These are phyloP conservation scores for Trypanosoma vivax DNA, from an alignment of 208 protist genomes.

Conservation along the genomic window DNA sequence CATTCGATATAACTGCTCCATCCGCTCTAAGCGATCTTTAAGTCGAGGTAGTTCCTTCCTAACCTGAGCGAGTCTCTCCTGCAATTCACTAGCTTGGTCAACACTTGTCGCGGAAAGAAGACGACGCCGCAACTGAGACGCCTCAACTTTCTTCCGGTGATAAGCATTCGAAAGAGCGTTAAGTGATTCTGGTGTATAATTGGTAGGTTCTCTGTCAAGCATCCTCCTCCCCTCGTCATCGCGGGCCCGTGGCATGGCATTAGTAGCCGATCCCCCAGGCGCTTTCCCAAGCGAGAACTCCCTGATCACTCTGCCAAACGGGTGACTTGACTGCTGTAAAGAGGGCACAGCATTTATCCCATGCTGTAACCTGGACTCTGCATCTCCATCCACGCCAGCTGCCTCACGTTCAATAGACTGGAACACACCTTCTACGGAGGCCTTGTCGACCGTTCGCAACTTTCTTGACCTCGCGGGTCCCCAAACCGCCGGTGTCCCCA, in stretches of 20 bases:
- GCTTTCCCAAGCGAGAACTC: constrained; percentile 70
- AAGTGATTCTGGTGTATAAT: constrained; percentile 43
- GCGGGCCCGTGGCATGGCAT: background rate
- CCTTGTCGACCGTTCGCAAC: constrained; percentile 24
- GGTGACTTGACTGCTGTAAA: constrained; percentile 61
- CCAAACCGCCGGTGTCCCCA: constrained; percentile 59
- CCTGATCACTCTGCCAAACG: constrained; percentile 50
- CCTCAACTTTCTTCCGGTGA: constrained; percentile 82
- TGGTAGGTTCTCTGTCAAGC: constrained; percentile 6
- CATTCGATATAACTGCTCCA: constrained; percentile 28
- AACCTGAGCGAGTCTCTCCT: constrained; percentile 40
- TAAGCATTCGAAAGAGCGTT: constrained; percentile 68
- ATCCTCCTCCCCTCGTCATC: background rate
- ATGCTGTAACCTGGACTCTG: constrained; percentile 46
- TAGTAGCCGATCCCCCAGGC: constrained; percentile 8
- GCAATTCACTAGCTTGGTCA: constrained; percentile 53
- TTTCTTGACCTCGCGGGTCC: constrained; percentile 40
- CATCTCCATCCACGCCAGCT: constrained; percentile 63
- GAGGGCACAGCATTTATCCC: constrained; percentile 41
- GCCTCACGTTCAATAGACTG: constrained; percentile 42
- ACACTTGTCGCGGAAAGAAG: constrained; percentile 62
- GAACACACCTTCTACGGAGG: constrained; percentile 42
- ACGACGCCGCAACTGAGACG: constrained; percentile 69
- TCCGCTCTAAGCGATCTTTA: constrained; percentile 49
- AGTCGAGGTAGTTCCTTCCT: constrained; percentile 50